Evolutionary conservation across 495 filamentous ascomycete genomes (phyloP).

Genomic region (Xylaria curta): DNA sequence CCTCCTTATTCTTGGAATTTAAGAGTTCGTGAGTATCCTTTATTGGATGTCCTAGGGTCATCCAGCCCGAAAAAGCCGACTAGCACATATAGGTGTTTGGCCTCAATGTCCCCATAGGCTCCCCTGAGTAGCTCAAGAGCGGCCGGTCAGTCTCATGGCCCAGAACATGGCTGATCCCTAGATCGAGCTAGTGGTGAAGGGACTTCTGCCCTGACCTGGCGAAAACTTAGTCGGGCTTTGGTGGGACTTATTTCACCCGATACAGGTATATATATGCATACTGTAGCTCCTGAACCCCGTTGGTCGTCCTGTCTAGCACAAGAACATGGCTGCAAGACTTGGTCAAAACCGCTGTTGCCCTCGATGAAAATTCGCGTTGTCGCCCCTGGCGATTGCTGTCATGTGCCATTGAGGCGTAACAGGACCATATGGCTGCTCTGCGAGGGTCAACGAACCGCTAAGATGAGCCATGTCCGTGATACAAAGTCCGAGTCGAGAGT

Average conservation of each 20-base stretch:
- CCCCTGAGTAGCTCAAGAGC: slow-evolving; percentile 35
- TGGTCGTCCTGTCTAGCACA: neutral
- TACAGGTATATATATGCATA: neutral
- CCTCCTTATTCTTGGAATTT: neutral
- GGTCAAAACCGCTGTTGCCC: neutral
- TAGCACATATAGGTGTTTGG: neutral
- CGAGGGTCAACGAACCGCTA: neutral
- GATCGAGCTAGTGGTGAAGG: neutral
- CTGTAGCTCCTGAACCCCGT: neutral
- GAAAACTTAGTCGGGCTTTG: neutral
- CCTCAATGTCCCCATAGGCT: neutral
- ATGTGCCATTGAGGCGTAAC: slow-evolving; percentile 1
- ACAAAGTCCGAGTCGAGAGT: no score
- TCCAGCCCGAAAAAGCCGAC: neutral
- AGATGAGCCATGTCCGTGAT: neutral
- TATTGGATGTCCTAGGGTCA: neutral
- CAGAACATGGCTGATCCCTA: neutral
- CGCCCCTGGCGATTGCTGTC: neutral
- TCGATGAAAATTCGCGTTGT: neutral
- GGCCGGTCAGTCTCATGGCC: slow-evolving; percentile 32
- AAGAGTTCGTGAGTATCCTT: neutral
- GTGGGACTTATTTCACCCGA: neutral
- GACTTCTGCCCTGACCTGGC: neutral
- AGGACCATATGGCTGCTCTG: neutral
- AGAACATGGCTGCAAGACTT: neutral